Evolutionary conservation across 768 basidiomycete species (phyloP).

Genomic region (Boletellus emodensis): DNA sequence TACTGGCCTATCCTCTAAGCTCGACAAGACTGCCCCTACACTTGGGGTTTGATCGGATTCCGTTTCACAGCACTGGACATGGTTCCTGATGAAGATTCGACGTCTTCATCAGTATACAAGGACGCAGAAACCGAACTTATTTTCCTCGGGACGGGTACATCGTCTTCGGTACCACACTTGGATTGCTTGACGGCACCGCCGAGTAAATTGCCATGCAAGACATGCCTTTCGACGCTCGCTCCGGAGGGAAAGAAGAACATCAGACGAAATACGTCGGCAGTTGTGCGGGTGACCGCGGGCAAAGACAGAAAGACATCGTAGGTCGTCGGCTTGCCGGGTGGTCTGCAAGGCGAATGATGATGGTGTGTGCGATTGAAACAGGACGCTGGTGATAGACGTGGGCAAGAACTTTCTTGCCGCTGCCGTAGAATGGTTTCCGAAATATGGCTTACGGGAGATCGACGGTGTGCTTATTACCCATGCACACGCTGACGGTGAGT

Average conservation of each 20-base stretch:
- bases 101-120: background rate
- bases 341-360: background rate
- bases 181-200: conserved; percentile 73
- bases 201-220: conserved; percentile 47
- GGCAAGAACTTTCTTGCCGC: conserved; percentile 77
- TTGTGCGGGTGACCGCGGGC: conserved; percentile 45
- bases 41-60: background rate
- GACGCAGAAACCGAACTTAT: conserved; percentile 53
- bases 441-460: conserved; percentile 66
- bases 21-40: background rate
- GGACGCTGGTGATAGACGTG: conserved; percentile 78
- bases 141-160: conserved; percentile 82
- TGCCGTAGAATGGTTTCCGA: conserved; percentile 58
- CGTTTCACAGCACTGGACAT: background rate
- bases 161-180: conserved; percentile 63
- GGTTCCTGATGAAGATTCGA: background rate
- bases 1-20: too few species aligned
- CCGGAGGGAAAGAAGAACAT: conserved; percentile 80
- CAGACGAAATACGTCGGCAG: conserved; percentile 77
- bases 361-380: conserved; percentile 23
- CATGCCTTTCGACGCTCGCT: conserved; percentile 63
- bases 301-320: conserved; percentile 46
- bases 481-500: conserved; percentile 74
- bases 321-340: conserved; percentile 19
- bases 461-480: conserved; percentile 82